These are phyloP conservation scores for Cnidoscolus chayamansa DNA, from an alignment of 441 rosid genomes.

Conservation along the genomic window DNA sequence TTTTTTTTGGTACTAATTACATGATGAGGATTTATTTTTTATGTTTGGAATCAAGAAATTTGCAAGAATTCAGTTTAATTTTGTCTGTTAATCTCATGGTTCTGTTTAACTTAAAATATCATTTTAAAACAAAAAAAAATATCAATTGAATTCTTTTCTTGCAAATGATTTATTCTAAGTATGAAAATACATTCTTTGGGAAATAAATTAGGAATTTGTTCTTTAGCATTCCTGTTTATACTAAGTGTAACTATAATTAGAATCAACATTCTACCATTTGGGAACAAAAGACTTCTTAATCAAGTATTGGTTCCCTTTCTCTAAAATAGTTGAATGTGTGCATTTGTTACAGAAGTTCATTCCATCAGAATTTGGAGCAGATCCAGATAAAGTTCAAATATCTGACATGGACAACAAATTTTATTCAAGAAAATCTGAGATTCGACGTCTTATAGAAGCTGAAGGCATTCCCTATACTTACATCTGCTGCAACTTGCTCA, in stretches of 20 bases:
- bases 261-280: too few species aligned
- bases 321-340: not conserved
- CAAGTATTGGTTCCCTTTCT: not conserved
- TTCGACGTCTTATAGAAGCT: conserved; percentile 52
- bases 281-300: not conserved
- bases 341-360: conserved; percentile 48
- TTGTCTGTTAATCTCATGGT: too few species aligned
- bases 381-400: conserved; percentile 48
- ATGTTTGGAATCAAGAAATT: too few species aligned
- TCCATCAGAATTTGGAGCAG: conserved; percentile 65
- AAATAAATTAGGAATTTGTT: not conserved
- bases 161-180: too few species aligned
- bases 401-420: conserved; percentile 38
- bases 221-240: not conserved
- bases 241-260: not conserved
- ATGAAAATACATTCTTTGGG: not conserved
- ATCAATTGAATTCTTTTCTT: not conserved
- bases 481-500: conserved; percentile 48
- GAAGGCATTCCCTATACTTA: conserved; percentile 56
- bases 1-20: not conserved
- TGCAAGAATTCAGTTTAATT: too few species aligned
- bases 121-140: too few species aligned
- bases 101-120: too few species aligned
- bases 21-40: not conserved
- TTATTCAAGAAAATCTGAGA: conserved; percentile 44